A percentile compares a stretch with the other conserved stretches of the same genome.
Evolutionary conservation across 306 rosid species (phyloP).

Genomic region (Amphicarpaea edgeworthii): DNA sequence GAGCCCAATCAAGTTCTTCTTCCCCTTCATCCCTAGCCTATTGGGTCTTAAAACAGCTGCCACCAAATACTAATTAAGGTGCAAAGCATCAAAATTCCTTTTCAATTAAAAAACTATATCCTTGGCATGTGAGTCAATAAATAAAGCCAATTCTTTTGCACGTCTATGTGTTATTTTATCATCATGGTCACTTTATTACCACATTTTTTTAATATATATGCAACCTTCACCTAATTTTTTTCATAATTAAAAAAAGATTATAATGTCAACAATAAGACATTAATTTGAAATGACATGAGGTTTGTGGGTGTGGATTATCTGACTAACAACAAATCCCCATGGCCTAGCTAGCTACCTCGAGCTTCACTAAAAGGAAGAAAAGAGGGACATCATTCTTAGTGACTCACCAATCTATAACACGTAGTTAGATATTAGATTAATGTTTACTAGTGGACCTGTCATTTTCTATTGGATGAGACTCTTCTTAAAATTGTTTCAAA

Average conservation of each 20-base stretch:
- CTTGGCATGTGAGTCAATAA: neutral
- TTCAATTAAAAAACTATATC: slow-evolving; percentile 3
- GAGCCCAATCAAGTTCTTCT: slow-evolving; percentile 59
- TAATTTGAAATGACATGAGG: slow-evolving; percentile 33
- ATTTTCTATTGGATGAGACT: slow-evolving; percentile 31
- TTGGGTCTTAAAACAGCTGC: slow-evolving; percentile 65
- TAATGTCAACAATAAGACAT: slow-evolving; percentile 33
- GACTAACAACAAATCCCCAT: slow-evolving; percentile 44
- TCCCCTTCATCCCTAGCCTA: slow-evolving; percentile 55
- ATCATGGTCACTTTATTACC: slow-evolving; percentile 60
- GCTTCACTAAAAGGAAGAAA: slow-evolving; percentile 42
- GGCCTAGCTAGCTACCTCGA: slow-evolving; percentile 36
- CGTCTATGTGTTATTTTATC: slow-evolving; percentile 73
- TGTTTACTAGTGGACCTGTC: slow-evolving; percentile 45
- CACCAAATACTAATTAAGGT: slow-evolving; percentile 47
- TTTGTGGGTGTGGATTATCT: slow-evolving; percentile 50
- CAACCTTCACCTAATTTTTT: too few relatives aligned
- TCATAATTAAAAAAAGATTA: too few relatives aligned
- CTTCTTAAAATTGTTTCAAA: neutral
- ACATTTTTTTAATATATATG: slow-evolving; percentile 21
- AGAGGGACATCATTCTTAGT: slow-evolving; percentile 36
- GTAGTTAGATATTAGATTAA: slow-evolving; percentile 9
- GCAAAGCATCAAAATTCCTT: slow-evolving; percentile 55
- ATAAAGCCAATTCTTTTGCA: slow-evolving; percentile 55
- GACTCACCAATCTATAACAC: slow-evolving; percentile 45